A percentile compares a stretch with the other conserved stretches of the same genome.
These are phyloP conservation scores for Lepiota venenata DNA, from an alignment of 768 basidiomycete species.

Conservation along the genomic window DNA sequence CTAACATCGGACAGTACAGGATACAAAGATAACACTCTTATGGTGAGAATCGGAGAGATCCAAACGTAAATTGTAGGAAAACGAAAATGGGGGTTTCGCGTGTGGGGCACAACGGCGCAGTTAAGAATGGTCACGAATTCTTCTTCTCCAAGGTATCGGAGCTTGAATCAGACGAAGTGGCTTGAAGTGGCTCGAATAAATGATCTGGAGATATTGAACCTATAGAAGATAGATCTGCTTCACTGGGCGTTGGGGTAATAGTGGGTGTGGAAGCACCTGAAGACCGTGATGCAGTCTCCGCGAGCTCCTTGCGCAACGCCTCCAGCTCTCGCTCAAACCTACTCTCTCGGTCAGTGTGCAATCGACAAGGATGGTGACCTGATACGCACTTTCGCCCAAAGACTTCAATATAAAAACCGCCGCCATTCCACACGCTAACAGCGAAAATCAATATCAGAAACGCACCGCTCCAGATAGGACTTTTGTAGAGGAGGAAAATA, in stretches of 20 bases:
- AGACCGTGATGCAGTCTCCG: constrained; percentile 54
- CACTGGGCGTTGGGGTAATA: constrained; percentile 23
- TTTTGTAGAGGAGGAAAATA: constrained; percentile 80
- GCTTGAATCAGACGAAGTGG: constrained; percentile 15
- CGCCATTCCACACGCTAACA: constrained; percentile 95
- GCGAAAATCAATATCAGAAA: constrained; percentile 81
- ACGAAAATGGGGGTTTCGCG: no score
- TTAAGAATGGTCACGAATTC: constrained; percentile 16
- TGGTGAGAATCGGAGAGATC: background rate
- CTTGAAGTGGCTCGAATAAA: background rate
- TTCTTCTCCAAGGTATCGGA: constrained; percentile 23
- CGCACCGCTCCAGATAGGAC: constrained; percentile 67
- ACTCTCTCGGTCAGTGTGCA: constrained; percentile 10
- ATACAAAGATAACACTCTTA: background rate
- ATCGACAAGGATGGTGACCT: constrained; percentile 10
- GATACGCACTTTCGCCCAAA: constrained; percentile 88
- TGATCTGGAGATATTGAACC: constrained; percentile 9
- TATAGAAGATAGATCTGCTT: constrained; percentile 16
- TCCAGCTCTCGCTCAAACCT: constrained; percentile 95
- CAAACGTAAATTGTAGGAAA: background rate
- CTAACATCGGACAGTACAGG: background rate
- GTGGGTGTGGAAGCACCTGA: constrained; percentile 45
- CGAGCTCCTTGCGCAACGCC: constrained; percentile 85
- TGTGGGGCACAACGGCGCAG: no score
- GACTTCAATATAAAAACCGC: constrained; percentile 94